phyloP scores from a whole-genome alignment of 352 stramenopile species.

The Phytophthora pluvialis region DNA sequence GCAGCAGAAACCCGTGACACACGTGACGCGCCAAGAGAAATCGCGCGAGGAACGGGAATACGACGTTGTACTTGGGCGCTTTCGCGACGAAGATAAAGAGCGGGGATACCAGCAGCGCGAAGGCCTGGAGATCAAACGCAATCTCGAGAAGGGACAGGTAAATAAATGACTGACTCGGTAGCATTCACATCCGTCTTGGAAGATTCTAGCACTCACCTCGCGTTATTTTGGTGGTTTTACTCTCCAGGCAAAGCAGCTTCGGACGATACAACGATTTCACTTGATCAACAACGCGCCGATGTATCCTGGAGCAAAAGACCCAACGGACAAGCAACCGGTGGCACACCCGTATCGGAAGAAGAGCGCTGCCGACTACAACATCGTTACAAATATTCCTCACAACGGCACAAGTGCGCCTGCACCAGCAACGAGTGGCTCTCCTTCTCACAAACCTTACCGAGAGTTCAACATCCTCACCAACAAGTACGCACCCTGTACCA shows the following conservation, averaged over 20 bases:
- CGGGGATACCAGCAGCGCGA: slow-evolving; percentile 40
- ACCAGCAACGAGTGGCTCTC: slow-evolving; percentile 15
- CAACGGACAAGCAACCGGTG: slow-evolving; percentile 44
- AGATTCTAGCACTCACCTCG: slow-evolving; percentile 4
- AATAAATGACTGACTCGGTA: no score
- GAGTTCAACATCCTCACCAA: slow-evolving; percentile 84
- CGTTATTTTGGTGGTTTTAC: background rate
- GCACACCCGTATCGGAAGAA: slow-evolving; percentile 46
- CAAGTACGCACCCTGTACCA: slow-evolving; percentile 47
- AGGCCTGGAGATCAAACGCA: slow-evolving; percentile 36
- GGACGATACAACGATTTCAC: slow-evolving; percentile 67
- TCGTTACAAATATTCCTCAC: slow-evolving; percentile 62
- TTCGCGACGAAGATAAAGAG: slow-evolving; percentile 66
- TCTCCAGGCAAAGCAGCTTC: slow-evolving; percentile 61
- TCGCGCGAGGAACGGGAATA: slow-evolving; percentile 75
- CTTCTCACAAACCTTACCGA: slow-evolving; percentile 46
- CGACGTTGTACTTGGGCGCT: slow-evolving; percentile 70
- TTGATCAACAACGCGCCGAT: slow-evolving; percentile 70
- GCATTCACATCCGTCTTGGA: background rate
- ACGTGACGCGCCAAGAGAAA: slow-evolving; percentile 77
- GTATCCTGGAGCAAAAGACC: slow-evolving; percentile 54
- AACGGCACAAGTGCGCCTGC: slow-evolving; percentile 11
- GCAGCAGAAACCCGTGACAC: slow-evolving; percentile 57
- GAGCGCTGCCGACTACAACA: slow-evolving; percentile 57
- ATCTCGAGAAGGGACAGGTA: slow-evolving; percentile 54